phyloP scores from a whole-genome alignment of 768 basidiomycete genomes.

The Kwoniella sp. region DNA sequence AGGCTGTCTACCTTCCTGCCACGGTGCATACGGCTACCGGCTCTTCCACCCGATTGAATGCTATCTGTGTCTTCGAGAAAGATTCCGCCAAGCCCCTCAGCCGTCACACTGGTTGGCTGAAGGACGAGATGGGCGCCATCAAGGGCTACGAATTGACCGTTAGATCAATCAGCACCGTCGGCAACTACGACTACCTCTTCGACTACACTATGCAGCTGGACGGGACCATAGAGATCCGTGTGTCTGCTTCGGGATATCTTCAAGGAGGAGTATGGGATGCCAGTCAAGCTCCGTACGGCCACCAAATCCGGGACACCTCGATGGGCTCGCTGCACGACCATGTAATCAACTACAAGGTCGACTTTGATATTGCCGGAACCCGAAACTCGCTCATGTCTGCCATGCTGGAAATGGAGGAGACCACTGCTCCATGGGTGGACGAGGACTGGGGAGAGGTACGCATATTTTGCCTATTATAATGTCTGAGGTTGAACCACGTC shows the following conservation, averaged over 20 bases:
- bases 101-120: slow-evolving; percentile 63
- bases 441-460: slow-evolving; percentile 51
- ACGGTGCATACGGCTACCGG: slow-evolving; percentile 62
- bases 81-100: slow-evolving; percentile 65
- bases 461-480: background rate
- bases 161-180: slow-evolving; percentile 65
- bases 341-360: slow-evolving; percentile 68
- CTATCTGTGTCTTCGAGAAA: slow-evolving; percentile 69
- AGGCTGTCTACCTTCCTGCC: slow-evolving; percentile 66
- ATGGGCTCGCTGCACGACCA: slow-evolving; percentile 68
- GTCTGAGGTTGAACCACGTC: background rate
- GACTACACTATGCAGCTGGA: slow-evolving; percentile 71
- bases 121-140: slow-evolving; percentile 64
- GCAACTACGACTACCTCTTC: slow-evolving; percentile 65
- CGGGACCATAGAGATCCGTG: slow-evolving; percentile 69
- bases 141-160: slow-evolving; percentile 67
- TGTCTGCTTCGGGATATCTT: slow-evolving; percentile 69
- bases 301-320: slow-evolving; percentile 58
- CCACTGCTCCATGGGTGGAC: slow-evolving; percentile 64
- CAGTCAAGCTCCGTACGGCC: slow-evolving; percentile 62
- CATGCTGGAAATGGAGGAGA: slow-evolving; percentile 61
- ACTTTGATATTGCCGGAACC: slow-evolving; percentile 67
- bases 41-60: slow-evolving; percentile 60
- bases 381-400: slow-evolving; percentile 65
- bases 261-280: slow-evolving; percentile 67